Evolutionary conservation across 192 early-diverging fungal genomes (phyloP).

Genomic region (Coemansia sp.): DNA sequence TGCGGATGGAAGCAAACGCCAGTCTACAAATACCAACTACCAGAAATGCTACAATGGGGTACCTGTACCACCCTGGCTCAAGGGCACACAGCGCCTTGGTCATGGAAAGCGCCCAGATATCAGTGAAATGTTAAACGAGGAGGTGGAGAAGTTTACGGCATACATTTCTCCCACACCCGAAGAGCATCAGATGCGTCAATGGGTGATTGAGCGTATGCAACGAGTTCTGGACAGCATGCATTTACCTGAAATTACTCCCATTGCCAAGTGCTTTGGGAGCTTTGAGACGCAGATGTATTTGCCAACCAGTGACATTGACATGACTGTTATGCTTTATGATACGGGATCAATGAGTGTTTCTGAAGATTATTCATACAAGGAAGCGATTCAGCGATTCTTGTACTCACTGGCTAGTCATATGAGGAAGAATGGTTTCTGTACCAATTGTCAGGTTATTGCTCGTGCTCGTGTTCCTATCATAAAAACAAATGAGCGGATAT

Average conservation of each 20-base stretch:
- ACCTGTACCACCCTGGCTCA: slow-evolving; percentile 50
- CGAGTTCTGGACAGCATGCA: slow-evolving; percentile 43
- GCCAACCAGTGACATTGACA: slow-evolving; percentile 78
- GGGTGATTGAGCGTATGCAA: slow-evolving; percentile 66
- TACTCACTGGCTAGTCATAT: slow-evolving; percentile 55
- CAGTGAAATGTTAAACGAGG: slow-evolving; percentile 57
- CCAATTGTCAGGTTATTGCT: slow-evolving; percentile 59
- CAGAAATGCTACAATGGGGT: slow-evolving; percentile 46
- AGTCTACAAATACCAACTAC: slow-evolving; percentile 2
- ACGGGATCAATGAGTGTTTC: slow-evolving; percentile 13
- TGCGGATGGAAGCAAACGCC: slow-evolving; percentile 3
- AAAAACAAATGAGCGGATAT: slow-evolving; percentile 79
- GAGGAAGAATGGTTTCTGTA: slow-evolving; percentile 42
- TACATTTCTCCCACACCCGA: slow-evolving; percentile 80
- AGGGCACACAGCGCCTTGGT: slow-evolving; percentile 29
- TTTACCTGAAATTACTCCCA: slow-evolving; percentile 16
- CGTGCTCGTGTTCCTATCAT: slow-evolving; percentile 87
- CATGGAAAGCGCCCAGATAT: slow-evolving; percentile 39
- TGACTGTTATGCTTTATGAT: slow-evolving; percentile 45
- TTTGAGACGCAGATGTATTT: slow-evolving; percentile 86
- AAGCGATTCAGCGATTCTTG: slow-evolving; percentile 32
- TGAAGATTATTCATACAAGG: slow-evolving; percentile 19
- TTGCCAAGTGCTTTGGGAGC: slow-evolving; percentile 75
- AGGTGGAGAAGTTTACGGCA: slow-evolving; percentile 72
- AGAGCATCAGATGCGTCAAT: slow-evolving; percentile 74